Evolutionary conservation across 805 yeast genomes (phyloP), one percentile per base, ranked within the genome.

Genomic region (Phaffomyces antillensis): DNA sequence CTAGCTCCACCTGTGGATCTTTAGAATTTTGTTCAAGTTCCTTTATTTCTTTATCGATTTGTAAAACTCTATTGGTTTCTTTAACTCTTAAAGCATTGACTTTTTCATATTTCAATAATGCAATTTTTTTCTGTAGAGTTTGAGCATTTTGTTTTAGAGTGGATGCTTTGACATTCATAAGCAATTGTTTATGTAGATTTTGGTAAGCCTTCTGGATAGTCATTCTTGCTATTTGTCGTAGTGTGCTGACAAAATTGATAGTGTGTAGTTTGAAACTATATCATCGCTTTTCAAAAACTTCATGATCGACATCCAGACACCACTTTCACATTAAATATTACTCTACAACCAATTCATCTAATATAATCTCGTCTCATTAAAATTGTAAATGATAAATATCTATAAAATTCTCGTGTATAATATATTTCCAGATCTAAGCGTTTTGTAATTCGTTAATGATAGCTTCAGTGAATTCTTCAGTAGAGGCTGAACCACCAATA

Each of bases 381-480:
- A 28, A 28, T 28, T 28, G 30, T 28, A 28, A 28, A 28, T 28
- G 30, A 28, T 35, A 36, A 20, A 38, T 43, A 32, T 43, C 47
- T 44, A 44, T 44, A 39, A 44, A 40, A 40, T 44, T 30, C 43
- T 30, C 36, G 18, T 33, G 18, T 26, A n/a, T 28, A 28, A 28
- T 28, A 13, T 28, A 28, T 28, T 28, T 28, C 3, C 30, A 36
- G 25, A n/a, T 40, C 25, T 44, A 44, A 30, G 44, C 44, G 37
- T 37, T 37, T 46, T 46, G 46, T 28, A 53, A 47, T 43, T 48
- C 44, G 31, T 76, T 75, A 58, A 91, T 77, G 63, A 91, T 79
- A 49, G 97, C 98, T 56, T 83, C 77, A 56, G 99, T 91, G 75
- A 91, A 91, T 70, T 90, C 96, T 52, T 95, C 82, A 52, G 98